Evolutionary conservation across 768 basidiomycete species (phyloP), one percentile per base, ranked within the genome.

Genomic region (Leccinum subgranulosum): DNA sequence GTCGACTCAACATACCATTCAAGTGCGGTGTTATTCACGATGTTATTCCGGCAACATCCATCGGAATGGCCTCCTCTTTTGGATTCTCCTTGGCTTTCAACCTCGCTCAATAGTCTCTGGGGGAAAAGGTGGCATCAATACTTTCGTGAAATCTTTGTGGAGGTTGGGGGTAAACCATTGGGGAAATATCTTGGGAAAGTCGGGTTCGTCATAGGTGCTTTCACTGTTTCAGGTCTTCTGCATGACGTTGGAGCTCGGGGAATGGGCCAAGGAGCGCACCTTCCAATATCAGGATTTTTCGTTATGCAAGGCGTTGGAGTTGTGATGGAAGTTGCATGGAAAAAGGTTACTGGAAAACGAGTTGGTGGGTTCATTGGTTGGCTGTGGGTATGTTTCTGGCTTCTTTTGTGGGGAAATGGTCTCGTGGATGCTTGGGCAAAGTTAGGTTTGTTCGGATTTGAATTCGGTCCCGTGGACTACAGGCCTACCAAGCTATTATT

Each of bases 51-150:
- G 25, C 84, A 86, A 65, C 60, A 74, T 48, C 78, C 79, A 0
- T 73, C 71, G 0, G 76, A 82, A 51, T 88, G 86, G 85, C 88
- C 87, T 0, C 87, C 85, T 1, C 57, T 84, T 23, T 87, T 87
- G 68, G 73, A 81, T 53, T 51, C 71, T 8, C 88, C 88, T 4
- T 88, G 81, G 80, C 48, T 66, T 11, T 67, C 83, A 0, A 82
- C 81, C 3, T 87, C 85, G 4, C 69, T 90, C n/a, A 68, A 73
- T 36, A 79, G 84, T 23, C 82, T 86, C 56, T 90, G 88, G 88
- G 75, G 79, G 4, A 68, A 59, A 55, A 72, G 81, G 19, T 90
- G 88, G 88, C 88, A 90, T 62, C 86, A 88, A 63, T 57, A 83
- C 6, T 85, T 87, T 64, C 79, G 86, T 10, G 79, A 84, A 41